phyloP scores from a whole-genome alignment of 163 green algal genomes.

The Coccomyxa subellipsoidea region DNA sequence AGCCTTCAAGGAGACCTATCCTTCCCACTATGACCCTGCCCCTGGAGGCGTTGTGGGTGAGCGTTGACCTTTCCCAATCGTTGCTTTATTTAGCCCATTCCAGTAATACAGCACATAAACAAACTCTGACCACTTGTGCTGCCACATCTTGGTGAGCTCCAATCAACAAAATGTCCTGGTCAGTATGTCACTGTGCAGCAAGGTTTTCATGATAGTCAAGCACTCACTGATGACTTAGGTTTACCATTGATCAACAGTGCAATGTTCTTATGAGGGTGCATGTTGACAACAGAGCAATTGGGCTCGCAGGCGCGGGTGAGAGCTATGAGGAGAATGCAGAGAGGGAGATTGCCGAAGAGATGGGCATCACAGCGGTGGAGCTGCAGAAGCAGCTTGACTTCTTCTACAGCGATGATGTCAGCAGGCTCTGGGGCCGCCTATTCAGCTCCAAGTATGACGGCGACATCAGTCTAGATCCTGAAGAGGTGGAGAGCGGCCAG shows the following conservation, averaged over 20 bases:
- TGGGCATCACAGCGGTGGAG: constrained; percentile 11
- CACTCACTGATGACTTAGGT: too few species aligned
- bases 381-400: constrained; percentile 24
- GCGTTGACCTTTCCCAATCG: neutral
- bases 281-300: too few species aligned
- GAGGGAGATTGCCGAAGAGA: constrained; percentile 27
- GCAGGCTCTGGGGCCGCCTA: constrained; percentile 7
- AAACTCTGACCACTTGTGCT: too few species aligned
- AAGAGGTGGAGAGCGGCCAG: constrained; percentile 23
- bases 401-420: constrained; percentile 15
- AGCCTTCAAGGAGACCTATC: constrained; percentile 26
- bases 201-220: too few species aligned
- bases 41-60: constrained; percentile 25
- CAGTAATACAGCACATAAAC: too few species aligned
- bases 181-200: too few species aligned
- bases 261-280: too few species aligned
- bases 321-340: constrained; percentile 23
- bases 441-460: constrained; percentile 27
- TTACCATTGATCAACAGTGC: too few species aligned
- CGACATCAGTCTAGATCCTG: constrained; percentile 19
- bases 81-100: too few species aligned
- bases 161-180: too few species aligned
- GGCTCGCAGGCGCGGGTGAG: constrained; percentile 19
- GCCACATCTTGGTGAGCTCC: too few species aligned
- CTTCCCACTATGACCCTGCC: constrained; percentile 23